phyloP scores from a whole-genome alignment of 2,329 filamentous ascomycete genomes.

The Fusarium heterosporum region DNA sequence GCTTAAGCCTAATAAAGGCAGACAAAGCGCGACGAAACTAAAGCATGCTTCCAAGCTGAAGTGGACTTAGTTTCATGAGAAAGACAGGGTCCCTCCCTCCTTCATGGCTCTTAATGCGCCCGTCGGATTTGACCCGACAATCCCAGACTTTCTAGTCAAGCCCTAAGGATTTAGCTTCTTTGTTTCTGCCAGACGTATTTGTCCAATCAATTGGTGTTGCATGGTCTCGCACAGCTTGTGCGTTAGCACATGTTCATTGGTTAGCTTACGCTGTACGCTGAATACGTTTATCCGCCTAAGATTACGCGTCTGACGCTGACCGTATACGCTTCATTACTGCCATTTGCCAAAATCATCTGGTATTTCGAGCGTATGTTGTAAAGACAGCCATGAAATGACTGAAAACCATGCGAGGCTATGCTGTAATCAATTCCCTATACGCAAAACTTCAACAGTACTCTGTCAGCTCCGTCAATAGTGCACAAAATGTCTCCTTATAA shows the following conservation, averaged over 20 bases:
- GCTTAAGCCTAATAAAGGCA: too few species aligned
- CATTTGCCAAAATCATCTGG: not conserved
- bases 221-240: not conserved
- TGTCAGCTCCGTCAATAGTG: rapidly evolving
- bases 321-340: not conserved
- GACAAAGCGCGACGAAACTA: not conserved
- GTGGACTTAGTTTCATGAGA: not conserved
- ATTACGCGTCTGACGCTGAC: slow-evolving; percentile 3
- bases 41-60: not conserved
- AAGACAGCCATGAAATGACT: not conserved
- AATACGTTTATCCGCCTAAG: not conserved
- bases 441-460: not conserved
- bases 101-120: slow-evolving; percentile 17
- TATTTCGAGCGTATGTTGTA: not conserved
- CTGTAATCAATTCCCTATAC: not conserved
- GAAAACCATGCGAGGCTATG: not conserved
- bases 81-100: slow-evolving; percentile 8
- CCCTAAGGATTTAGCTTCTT: not conserved
- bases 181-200: not conserved
- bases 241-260: not conserved
- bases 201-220: not conserved
- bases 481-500: too few species aligned
- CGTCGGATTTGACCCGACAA: not conserved
- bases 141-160: not conserved
- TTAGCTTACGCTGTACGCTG: not conserved